Percentiles rank a stretch among this genome's conserved stretches.
Conservation (phyloP, 106 monocot genomes). For the Phalaenopsis equestris region DNA sequence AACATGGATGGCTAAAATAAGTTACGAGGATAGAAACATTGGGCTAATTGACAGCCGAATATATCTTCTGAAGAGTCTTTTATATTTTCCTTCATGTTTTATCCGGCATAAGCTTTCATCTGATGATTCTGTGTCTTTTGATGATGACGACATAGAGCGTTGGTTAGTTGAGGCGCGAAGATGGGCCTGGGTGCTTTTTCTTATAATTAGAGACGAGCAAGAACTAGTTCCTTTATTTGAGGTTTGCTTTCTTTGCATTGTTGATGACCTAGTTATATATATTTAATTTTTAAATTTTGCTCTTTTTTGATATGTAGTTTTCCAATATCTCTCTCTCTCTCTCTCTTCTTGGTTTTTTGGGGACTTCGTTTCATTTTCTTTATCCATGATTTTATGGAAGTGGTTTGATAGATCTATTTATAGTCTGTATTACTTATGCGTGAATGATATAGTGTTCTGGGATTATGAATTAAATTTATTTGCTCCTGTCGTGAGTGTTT, state of each 20-base stretch:
- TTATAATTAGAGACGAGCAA: slow-evolving; percentile 34
- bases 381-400: too few relatives aligned
- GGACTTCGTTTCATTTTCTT: too few relatives aligned
- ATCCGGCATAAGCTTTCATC: slow-evolving; percentile 15
- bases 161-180: slow-evolving; percentile 64
- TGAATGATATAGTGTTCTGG: too few relatives aligned
- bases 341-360: too few relatives aligned
- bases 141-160: slow-evolving; percentile 75
- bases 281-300: too few relatives aligned
- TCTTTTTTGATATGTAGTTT: not conserved
- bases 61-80: slow-evolving; percentile 34
- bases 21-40: not conserved
- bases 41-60: slow-evolving; percentile 15
- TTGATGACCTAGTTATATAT: too few relatives aligned
- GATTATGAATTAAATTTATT: too few relatives aligned
- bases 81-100: slow-evolving; percentile 45
- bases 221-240: slow-evolving; percentile 41
- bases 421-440: too few relatives aligned
- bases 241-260: slow-evolving; percentile 39
- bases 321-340: not conserved
- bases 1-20: slow-evolving; percentile 40
- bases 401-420: too few relatives aligned
- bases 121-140: slow-evolving; percentile 32
- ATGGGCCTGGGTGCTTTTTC: slow-evolving; percentile 70
- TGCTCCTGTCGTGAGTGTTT: too few relatives aligned